Conservation (phyloP, 1,284 basidiomycete species). For the Taiwanofungus camphoratus region DNA sequence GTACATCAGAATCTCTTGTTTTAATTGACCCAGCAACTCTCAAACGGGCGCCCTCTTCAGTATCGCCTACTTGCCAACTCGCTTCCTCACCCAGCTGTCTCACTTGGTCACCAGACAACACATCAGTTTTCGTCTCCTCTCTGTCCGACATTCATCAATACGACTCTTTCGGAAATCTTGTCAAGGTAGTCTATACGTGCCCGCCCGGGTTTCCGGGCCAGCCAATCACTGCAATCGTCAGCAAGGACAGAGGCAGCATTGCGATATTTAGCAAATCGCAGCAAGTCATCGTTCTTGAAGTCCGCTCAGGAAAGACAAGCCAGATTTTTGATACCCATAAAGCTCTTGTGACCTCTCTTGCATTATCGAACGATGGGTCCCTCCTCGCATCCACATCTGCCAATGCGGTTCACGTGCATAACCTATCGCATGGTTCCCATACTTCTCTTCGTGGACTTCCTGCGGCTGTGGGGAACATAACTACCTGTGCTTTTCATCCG, state of each 20-base stretch:
- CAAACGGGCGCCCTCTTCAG: slow-evolving; percentile 34
- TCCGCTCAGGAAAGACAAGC: slow-evolving; percentile 42
- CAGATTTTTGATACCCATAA: slow-evolving; percentile 63
- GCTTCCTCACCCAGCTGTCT: slow-evolving; percentile 35
- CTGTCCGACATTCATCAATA: slow-evolving; percentile 44
- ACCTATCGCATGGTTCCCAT: slow-evolving; percentile 47
- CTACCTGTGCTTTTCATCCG: slow-evolving; percentile 51
- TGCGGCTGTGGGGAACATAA: slow-evolving; percentile 29
- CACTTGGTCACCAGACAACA: slow-evolving; percentile 52
- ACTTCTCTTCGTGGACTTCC: slow-evolving; percentile 48
- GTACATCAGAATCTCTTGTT: slow-evolving; percentile 19
- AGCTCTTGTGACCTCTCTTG: slow-evolving; percentile 40
- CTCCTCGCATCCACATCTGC: slow-evolving; percentile 52
- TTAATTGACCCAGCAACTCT: slow-evolving; percentile 42
- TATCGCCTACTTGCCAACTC: slow-evolving; percentile 36
- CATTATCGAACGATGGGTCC: slow-evolving; percentile 52
- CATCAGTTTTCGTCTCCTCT: slow-evolving; percentile 46
- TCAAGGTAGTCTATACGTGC: slow-evolving; percentile 36
- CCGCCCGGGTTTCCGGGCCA: slow-evolving; percentile 12
- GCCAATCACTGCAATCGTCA: slow-evolving; percentile 36
- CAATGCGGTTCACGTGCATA: slow-evolving; percentile 50
- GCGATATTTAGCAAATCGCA: slow-evolving; percentile 44
- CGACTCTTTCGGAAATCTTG: slow-evolving; percentile 38
- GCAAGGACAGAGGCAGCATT: slow-evolving; percentile 38
- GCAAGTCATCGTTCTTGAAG: slow-evolving; percentile 60